Evolutionary conservation across 768 basidiomycete genomes (phyloP).

Genomic region (Naganishia randhawae): DNA sequence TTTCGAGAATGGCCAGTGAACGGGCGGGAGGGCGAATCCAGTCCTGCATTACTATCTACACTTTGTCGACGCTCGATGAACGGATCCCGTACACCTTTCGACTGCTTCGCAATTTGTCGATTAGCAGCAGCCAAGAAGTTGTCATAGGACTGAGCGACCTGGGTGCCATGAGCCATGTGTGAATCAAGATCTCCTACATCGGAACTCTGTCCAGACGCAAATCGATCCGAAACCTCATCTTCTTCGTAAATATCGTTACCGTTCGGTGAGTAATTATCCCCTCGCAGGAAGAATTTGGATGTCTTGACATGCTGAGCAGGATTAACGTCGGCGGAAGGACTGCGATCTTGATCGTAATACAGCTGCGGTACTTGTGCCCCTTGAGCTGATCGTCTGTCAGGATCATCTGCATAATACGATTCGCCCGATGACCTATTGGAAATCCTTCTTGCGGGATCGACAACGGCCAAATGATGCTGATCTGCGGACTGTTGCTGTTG

Average conservation of each 20-base stretch:
- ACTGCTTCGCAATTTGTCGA: slow-evolving; percentile 72
- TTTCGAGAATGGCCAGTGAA: slow-evolving; percentile 76
- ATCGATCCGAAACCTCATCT: slow-evolving; percentile 53
- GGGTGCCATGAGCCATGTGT: not conserved
- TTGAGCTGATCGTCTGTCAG: slow-evolving; percentile 33
- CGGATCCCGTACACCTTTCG: slow-evolving; percentile 74
- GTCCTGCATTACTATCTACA: slow-evolving; percentile 38
- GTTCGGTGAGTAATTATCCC: slow-evolving; percentile 27
- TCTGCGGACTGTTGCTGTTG: slow-evolving; percentile 45
- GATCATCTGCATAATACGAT: slow-evolving; percentile 51
- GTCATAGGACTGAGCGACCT: slow-evolving; percentile 58
- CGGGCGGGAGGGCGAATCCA: slow-evolving; percentile 62
- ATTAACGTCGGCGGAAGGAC: slow-evolving; percentile 51
- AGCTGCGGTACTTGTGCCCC: slow-evolving; percentile 33
- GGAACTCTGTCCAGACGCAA: slow-evolving; percentile 42
- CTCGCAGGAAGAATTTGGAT: slow-evolving; percentile 44
- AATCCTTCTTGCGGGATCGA: slow-evolving; percentile 25
- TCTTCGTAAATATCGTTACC: slow-evolving; percentile 58
- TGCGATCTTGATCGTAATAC: slow-evolving; percentile 44
- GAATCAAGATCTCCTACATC: slow-evolving; percentile 36
- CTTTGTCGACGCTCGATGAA: slow-evolving; percentile 61
- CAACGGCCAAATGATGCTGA: slow-evolving; percentile 25
- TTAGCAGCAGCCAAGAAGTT: slow-evolving; percentile 85
- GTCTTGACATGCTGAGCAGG: slow-evolving; percentile 45
- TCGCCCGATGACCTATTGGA: slow-evolving; percentile 48